phyloP scores from a whole-genome alignment of 768 basidiomycete genomes.

The Lentinula detonsa region DNA sequence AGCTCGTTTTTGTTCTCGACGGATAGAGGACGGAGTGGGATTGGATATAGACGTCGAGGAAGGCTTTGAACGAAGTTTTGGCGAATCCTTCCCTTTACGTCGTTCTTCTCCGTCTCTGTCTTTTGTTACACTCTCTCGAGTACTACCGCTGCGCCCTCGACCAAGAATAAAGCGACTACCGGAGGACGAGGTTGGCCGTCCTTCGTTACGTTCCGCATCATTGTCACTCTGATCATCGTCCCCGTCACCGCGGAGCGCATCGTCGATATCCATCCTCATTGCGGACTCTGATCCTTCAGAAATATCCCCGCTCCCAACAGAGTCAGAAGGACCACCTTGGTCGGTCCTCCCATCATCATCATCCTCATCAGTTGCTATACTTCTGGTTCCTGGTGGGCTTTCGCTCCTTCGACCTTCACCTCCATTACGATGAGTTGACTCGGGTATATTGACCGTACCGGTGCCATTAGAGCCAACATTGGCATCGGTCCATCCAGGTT shows the following conservation, averaged over 20 bases:
- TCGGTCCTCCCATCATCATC: background rate
- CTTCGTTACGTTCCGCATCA: background rate
- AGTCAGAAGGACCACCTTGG: background rate
- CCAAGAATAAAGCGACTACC: background rate
- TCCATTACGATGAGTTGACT: background rate
- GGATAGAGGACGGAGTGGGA: background rate
- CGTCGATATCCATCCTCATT: conserved; percentile 2
- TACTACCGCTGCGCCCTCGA: background rate
- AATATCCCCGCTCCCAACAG: background rate
- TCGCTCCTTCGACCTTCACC: background rate
- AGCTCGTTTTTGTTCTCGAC: background rate
- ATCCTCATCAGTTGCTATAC: background rate
- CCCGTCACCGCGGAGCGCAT: conserved; percentile 7
- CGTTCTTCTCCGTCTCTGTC: background rate
- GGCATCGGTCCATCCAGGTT: background rate
- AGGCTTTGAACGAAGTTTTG: background rate
- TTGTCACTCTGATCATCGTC: conserved; percentile 8
- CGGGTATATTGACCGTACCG: too few species aligned
- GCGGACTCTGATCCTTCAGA: conserved; percentile 10
- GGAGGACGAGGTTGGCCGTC: background rate
- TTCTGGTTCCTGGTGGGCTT: background rate
- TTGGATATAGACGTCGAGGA: background rate
- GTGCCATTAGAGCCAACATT: background rate
- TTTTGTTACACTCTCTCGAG: background rate
- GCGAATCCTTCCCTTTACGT: background rate